A percentile compares a stretch with the other conserved stretches of the same genome.
These are phyloP conservation scores for Podospora australis DNA, from an alignment of 495 filamentous ascomycete genomes.

Conservation along the genomic window DNA sequence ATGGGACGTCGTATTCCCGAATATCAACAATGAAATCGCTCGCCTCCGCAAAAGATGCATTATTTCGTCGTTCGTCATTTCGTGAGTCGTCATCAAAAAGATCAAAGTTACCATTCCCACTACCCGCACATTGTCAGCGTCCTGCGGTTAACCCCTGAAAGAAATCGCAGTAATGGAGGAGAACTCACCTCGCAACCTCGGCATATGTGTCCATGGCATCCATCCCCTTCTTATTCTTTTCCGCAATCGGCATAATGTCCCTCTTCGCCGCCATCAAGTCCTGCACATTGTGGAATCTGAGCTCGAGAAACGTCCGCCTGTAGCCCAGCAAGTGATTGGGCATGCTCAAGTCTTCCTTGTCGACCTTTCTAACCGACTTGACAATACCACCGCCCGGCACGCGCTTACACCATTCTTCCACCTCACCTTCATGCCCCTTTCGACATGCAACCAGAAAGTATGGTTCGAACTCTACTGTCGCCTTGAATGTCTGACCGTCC, in stretches of 20 bases:
- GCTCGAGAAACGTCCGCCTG: slow-evolving; percentile 73
- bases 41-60: slow-evolving; percentile 70
- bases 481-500: slow-evolving; percentile 89
- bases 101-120: slow-evolving; percentile 83
- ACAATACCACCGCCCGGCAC: slow-evolving; percentile 76
- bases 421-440: slow-evolving; percentile 81
- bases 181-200: slow-evolving; percentile 80
- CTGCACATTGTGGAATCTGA: slow-evolving; percentile 79
- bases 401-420: slow-evolving; percentile 89
- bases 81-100: slow-evolving; percentile 92
- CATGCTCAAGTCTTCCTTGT: slow-evolving; percentile 93
- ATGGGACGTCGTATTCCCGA: slow-evolving; percentile 97
- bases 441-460: slow-evolving; percentile 93
- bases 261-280: slow-evolving; percentile 79
- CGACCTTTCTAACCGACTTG: slow-evolving; percentile 66
- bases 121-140: slow-evolving; percentile 32
- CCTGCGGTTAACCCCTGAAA: neutral
- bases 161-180: no score
- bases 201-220: slow-evolving; percentile 97
- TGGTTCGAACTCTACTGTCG: slow-evolving; percentile 90
- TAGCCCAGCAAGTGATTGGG: slow-evolving; percentile 95
- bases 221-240: slow-evolving; percentile 92
- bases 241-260: slow-evolving; percentile 81
- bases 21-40: slow-evolving; percentile 99
- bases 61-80: slow-evolving; percentile 77